Conservation (phyloP, 805 yeast genomes). For the Barnettozyma salicaria region DNA sequence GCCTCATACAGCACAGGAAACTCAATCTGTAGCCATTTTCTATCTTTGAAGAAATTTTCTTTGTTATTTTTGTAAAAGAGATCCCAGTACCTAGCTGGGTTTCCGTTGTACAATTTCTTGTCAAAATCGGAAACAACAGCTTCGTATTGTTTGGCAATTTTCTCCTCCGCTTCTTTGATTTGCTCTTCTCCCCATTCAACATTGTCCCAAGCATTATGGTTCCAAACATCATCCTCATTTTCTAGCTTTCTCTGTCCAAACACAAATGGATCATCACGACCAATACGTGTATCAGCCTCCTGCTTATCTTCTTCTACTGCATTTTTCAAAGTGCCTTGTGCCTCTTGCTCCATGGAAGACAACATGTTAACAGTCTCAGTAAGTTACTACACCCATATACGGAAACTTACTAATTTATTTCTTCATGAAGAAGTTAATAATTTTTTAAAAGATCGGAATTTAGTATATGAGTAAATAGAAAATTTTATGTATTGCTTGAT, state of each 20-base stretch:
- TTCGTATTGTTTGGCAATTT: slow-evolving; percentile 68
- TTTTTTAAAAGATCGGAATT: too few species aligned
- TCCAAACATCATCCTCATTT: slow-evolving; percentile 77
- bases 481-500: too few species aligned
- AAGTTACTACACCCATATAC: too few species aligned
- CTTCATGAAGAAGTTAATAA: too few species aligned
- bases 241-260: slow-evolving; percentile 82
- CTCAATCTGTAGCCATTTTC: slow-evolving; percentile 94
- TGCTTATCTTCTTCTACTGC: slow-evolving; percentile 6
- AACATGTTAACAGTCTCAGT: too few species aligned
- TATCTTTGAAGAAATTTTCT: slow-evolving; percentile 92
- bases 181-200: slow-evolving; percentile 97
- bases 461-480: too few species aligned
- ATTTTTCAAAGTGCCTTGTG: too few species aligned
- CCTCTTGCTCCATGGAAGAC: too few species aligned
- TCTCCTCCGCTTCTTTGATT: slow-evolving; percentile 61
- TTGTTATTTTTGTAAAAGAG: slow-evolving; percentile 83
- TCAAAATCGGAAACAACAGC: slow-evolving; percentile 87
- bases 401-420: too few species aligned
- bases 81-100: slow-evolving; percentile 95
- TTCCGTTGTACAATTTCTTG: slow-evolving; percentile 66
- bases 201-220: slow-evolving; percentile 91
- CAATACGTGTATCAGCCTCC: slow-evolving; percentile 45
- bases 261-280: slow-evolving; percentile 84
- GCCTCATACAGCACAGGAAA: slow-evolving; percentile 81